phyloP scores from a whole-genome alignment of 1,284 basidiomycete species.

The Sporisorium graminicola region DNA sequence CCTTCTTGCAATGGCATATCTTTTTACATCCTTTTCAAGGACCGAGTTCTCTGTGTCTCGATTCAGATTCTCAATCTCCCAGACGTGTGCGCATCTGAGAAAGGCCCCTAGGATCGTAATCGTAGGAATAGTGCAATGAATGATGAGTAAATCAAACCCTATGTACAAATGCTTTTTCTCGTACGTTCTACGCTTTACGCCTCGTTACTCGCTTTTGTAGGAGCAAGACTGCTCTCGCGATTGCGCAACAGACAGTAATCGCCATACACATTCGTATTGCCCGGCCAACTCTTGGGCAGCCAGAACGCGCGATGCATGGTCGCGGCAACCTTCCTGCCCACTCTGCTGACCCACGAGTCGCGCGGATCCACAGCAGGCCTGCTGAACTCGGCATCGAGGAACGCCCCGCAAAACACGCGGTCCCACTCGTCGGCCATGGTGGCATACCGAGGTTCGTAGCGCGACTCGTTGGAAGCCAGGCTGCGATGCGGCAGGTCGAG shows the following conservation, averaged over 20 bases:
- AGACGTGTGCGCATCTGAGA: too few species aligned
- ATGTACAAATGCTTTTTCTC: neutral
- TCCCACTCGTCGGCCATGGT: conserved; percentile 41
- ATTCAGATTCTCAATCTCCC: too few species aligned
- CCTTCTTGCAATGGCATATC: conserved; percentile 2
- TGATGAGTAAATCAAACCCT: too few species aligned
- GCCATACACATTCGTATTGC: conserved; percentile 51
- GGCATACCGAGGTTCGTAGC: conserved; percentile 54
- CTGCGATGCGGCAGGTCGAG: conserved; percentile 51
- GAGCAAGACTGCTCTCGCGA: conserved; percentile 18
- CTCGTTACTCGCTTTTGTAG: neutral
- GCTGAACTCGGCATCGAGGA: conserved; percentile 61
- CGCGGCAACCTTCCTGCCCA: conserved; percentile 14
- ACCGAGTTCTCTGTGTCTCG: too few species aligned
- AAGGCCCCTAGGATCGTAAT: too few species aligned
- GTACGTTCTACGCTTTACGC: neutral
- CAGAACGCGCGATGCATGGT: conserved; percentile 57
- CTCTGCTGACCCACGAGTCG: conserved; percentile 7
- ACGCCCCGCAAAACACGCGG: conserved; percentile 52
- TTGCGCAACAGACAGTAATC: conserved; percentile 60
- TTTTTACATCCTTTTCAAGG: neutral
- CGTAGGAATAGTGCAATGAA: neutral
- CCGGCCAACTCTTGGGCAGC: conserved; percentile 52
- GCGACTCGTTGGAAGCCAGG: conserved; percentile 16
- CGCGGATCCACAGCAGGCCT: conserved; percentile 24